Base-by-base conservation (phyloP, 2,329 filamentous ascomycete genomes). In the Sclerotinia subarctica region DNA sequence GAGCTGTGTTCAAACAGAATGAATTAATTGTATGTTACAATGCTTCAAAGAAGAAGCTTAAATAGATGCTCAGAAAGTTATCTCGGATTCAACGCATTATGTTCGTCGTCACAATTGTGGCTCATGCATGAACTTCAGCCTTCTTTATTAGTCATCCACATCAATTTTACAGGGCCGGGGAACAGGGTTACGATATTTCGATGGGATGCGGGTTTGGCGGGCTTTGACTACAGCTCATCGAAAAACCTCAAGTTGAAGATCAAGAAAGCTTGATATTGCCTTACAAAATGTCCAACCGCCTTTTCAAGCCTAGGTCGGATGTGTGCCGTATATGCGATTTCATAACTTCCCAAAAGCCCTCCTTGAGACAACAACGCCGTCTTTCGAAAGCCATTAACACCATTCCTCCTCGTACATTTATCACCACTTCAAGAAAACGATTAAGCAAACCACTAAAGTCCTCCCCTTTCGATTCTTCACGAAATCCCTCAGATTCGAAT, bases 281-380 rank as follows among this genome's bases (percentile, higher is more conserved):
- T 26, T 49, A 15, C 49, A 76, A 69, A n/a, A 83, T 83, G 81
- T 80, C 79, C 59, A 77, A 77, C 74, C 75, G 78, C 67, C 73
- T 71, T 59, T 64, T 77, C n/a, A 72, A 72, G 38, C 73, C 74
- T 53, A 72, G 73, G 56, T 69, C 66, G 72, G 78, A 80, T 67
- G 71, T 83, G 65, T 84, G 83, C 77, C 80, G 81, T 64, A 77
- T 79, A 62, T 84, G 82, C 74, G 74, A 81, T 64, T 77, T 78
- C 69, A 72, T 79, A 38, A 67, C 70, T 59, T 59, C 71, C 60
- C 69, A 70, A 29, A 69, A 70, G 58, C 59, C 57, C 11, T 47
- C 65, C 19, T 7, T 60, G 10, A 70, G 68, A 64, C 65, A 59
- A 59, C 46, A 70, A 57, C 59, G 66, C 64, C 71, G 60, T 64